Base-by-base conservation (phyloP, 1,139 yeast species). In the Geotrichum bryndzae region DNA sequence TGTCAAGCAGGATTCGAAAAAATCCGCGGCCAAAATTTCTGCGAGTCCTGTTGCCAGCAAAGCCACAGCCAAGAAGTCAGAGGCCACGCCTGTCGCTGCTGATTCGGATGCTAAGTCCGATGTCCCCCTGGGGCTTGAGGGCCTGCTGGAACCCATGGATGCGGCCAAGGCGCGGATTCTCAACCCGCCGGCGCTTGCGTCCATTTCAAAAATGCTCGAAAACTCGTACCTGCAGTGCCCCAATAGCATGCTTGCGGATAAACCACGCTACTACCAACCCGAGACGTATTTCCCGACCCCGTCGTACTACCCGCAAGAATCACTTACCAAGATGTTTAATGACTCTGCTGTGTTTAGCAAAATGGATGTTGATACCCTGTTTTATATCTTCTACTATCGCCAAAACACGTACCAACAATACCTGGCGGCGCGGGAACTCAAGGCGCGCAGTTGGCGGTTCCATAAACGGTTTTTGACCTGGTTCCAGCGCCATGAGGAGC, bases 271-370 rank as follows among this genome's bases (percentile, higher is more conserved):
- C 66, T 92, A 92, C 73, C 84, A 81, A 65, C 96, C 97, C 15
- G 80, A 81, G 54, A 84, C 85, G 67, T 96, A 96, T 57, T 96
- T 88, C 72, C 96, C 97, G n/a, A 90, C 96, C 4, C 90, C 95
- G 55, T 83, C 90, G 27, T 90, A 87, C 74, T 94, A 91, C 76
- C 99, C 99, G 2, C 94, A 87, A 72, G 97, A 90, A 68, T 96
- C 97, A 54, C 77, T 80, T 58, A 71, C 76, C 18, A 18, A 18
- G 13, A 69, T 73, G 23, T 69, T 79, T 53, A 78, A 75, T 56
- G 77, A 76, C 58, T 75, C 79, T 15, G 68, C 68, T 23, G 69
- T 90, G 51, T 82, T 90, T 78, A 79, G 82, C 46, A 90, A 88
- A 69, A 84, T 92, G 72, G 96, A 90, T 69, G 80, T 87, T 54